Conservation (phyloP, 164 flowering plant species). For the Warburgia ugandensis region DNA sequence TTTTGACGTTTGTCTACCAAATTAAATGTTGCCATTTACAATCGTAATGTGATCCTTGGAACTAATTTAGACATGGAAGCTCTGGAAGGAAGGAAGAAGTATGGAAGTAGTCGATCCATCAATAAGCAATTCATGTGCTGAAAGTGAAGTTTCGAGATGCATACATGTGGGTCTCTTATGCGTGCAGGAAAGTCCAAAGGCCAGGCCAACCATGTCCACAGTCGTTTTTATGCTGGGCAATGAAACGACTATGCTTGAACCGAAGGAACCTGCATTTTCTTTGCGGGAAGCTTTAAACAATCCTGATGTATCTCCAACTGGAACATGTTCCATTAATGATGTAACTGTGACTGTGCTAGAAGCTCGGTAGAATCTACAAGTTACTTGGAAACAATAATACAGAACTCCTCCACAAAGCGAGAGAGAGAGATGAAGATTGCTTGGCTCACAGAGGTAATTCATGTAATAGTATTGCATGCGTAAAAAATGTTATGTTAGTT, state of each 20-base stretch:
- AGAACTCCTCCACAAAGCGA: too few species aligned
- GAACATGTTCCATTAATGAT: slow-evolving; percentile 14
- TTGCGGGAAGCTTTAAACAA: slow-evolving; percentile 3
- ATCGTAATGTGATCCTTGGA: too few species aligned
- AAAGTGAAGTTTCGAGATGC: slow-evolving; percentile 20
- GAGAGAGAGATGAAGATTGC: too few species aligned
- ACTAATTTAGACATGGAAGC: slow-evolving; percentile 33
- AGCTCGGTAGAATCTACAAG: slow-evolving; percentile 15
- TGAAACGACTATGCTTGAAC: slow-evolving; percentile 18
- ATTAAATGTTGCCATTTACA: not conserved
- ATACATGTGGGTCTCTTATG: too few species aligned
- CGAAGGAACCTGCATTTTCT: slow-evolving; percentile 20
- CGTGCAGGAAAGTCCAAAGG: too few species aligned
- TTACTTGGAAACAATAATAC: too few species aligned
- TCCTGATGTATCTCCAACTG: slow-evolving; percentile 5
- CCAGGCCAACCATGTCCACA: too few species aligned
- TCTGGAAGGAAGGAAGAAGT: slow-evolving; percentile 24
- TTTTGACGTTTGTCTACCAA: not conserved
- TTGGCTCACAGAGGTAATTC: too few species aligned
- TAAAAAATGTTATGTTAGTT: too few species aligned
- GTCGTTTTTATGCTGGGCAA: slow-evolving; percentile 24
- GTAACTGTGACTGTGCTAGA: slow-evolving; percentile 12
- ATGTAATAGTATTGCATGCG: too few species aligned
- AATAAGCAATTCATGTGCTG: slow-evolving; percentile 1
- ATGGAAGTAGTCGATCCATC: slow-evolving; percentile 17